These are phyloP conservation scores for Fusarium abutilonis DNA, from an alignment of 2,329 filamentous ascomycete species.

Conservation along the genomic window DNA sequence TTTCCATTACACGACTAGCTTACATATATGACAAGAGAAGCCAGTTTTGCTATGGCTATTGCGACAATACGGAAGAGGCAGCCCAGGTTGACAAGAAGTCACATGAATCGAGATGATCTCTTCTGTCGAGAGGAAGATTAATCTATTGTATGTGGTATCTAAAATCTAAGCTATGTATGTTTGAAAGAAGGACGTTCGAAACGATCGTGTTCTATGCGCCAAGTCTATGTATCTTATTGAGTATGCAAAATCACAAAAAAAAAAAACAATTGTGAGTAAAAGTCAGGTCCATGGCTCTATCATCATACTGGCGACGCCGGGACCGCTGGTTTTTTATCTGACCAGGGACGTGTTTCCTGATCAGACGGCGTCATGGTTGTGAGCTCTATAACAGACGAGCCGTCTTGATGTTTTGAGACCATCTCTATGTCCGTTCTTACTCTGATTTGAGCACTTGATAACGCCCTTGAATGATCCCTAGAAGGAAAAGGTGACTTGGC, in stretches of 20 bases:
- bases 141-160: not conserved
- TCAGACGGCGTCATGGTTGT: not conserved
- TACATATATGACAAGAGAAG: not conserved
- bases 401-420: conserved; percentile 1
- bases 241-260: not conserved
- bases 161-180: not conserved
- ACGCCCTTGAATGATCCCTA: not conserved
- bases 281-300: not conserved
- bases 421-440: not conserved
- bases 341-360: conserved; percentile 1
- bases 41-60: not conserved
- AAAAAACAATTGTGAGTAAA: not conserved
- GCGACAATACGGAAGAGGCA: too few relatives aligned
- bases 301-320: conserved; percentile 12
- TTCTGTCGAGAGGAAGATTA: not conserved
- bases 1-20: not conserved
- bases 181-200: not conserved
- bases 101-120: too few relatives aligned
- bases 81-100: too few relatives aligned
- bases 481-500: too few relatives aligned
- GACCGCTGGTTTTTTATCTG: conserved; percentile 4
- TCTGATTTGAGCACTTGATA: not conserved
- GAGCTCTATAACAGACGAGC: conserved; percentile 12
- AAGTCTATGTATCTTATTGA: too few relatives aligned
- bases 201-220: too few relatives aligned